Conservation (phyloP, 306 rosid genomes). For the Rosa lucieae region DNA sequence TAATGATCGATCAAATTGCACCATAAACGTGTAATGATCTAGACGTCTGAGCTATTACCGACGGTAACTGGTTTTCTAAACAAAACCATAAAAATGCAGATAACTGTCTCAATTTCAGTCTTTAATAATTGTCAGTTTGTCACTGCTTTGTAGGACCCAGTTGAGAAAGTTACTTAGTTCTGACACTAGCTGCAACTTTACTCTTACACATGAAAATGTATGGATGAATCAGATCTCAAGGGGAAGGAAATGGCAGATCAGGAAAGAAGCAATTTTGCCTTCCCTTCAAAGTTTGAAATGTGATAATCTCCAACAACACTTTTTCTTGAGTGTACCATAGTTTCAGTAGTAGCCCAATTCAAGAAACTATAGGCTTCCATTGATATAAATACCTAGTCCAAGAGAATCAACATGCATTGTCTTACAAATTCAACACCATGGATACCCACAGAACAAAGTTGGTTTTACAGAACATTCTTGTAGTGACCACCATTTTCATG, state of each 20-base stretch:
- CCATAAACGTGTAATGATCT: conserved; percentile 6
- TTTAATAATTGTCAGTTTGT: neutral
- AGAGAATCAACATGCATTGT: conserved; percentile 13
- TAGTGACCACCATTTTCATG: conserved; percentile 37
- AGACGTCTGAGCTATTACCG: conserved; percentile 18
- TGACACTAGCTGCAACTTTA: conserved; percentile 40
- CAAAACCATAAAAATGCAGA: neutral
- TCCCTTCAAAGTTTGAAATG: conserved; percentile 69
- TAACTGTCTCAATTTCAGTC: neutral
- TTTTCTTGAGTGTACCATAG: conserved; percentile 28
- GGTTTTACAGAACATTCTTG: conserved; percentile 21
- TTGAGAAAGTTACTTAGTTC: conserved; percentile 16
- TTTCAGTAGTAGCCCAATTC: conserved; percentile 7
- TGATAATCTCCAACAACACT: conserved; percentile 42
- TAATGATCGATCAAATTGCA: conserved; percentile 8
- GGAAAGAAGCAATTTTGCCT: conserved; percentile 36
- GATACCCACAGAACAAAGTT: conserved; percentile 31
- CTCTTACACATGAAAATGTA: conserved; percentile 32
- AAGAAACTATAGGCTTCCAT: conserved; percentile 13
- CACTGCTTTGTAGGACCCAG: conserved; percentile 11
- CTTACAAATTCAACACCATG: conserved; percentile 43
- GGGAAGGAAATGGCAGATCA: conserved; percentile 20
- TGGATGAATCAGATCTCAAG: neutral
- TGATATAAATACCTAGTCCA: conserved; percentile 40
- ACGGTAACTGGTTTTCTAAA: neutral